Percentiles rank a stretch among this genome's conserved stretches.
phyloP scores from a whole-genome alignment of 78 protist genomes.

The Mastigamoeba balamuthi region DNA sequence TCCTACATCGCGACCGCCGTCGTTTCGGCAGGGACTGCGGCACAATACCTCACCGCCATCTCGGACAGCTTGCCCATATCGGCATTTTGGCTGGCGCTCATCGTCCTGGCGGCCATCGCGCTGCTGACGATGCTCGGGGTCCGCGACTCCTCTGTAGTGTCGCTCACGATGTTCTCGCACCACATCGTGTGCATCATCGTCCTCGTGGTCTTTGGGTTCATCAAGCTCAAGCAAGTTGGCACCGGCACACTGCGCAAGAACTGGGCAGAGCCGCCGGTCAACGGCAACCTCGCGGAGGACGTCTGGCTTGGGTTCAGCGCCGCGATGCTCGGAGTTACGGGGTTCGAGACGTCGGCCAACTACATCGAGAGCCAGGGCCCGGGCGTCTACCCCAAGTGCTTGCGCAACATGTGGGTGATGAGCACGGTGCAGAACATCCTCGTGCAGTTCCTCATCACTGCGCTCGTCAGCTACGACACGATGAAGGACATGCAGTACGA shows the following conservation, averaged over 20 bases:
- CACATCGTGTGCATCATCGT: conserved; percentile 42
- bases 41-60: conserved; percentile 22
- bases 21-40: conserved; percentile 39
- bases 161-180: conserved; percentile 41
- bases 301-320: conserved; percentile 73
- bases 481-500: background rate
- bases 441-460: conserved; percentile 27
- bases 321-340: conserved; percentile 76
- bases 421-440: conserved; percentile 55
- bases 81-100: background rate
- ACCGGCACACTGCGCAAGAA: background rate
- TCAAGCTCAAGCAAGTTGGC: background rate
- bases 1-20: conserved; percentile 76
- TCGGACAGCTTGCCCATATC: background rate
- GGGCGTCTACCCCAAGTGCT: conserved; percentile 72
- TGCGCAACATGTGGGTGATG: conserved; percentile 67
- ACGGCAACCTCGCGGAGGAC: conserved; percentile 15
- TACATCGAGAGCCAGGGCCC: conserved; percentile 69
- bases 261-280: background rate
- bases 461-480: conserved; percentile 13
- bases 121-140: conserved; percentile 12
- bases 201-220: conserved; percentile 30
- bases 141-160: conserved; percentile 58
- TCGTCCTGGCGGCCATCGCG: conserved; percentile 15
- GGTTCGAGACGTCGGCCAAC: conserved; percentile 78